Evolutionary conservation across 2,329 filamentous ascomycete genomes (phyloP).

Genomic region (Penicillium sp.): DNA sequence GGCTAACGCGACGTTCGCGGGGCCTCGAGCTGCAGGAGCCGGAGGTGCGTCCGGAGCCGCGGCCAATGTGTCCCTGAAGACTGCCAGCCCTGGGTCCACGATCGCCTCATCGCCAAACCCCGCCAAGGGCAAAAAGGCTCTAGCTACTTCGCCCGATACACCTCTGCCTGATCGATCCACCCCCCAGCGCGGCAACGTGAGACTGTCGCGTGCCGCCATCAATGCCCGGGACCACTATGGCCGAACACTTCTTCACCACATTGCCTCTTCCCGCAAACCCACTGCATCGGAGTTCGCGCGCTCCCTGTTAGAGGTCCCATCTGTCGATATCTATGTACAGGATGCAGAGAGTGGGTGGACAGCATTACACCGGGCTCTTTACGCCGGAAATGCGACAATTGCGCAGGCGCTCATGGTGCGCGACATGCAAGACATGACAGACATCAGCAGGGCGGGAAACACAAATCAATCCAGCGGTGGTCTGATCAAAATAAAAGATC

Average conservation of each 20-base stretch:
- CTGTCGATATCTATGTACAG: constrained; percentile 81
- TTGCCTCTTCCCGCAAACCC: constrained; percentile 71
- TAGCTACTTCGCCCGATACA: constrained; percentile 49
- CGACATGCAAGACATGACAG: constrained; percentile 67
- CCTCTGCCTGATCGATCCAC: constrained; percentile 45
- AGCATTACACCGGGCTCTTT: constrained; percentile 84
- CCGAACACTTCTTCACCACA: constrained; percentile 80
- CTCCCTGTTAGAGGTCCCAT: constrained; percentile 77
- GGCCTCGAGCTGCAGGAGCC: constrained; percentile 30
- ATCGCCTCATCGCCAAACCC: constrained; percentile 36
- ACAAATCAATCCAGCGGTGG: constrained; percentile 66
- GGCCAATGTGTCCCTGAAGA: constrained; percentile 22
- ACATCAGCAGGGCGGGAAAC: constrained; percentile 59
- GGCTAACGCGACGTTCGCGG: constrained; percentile 60
- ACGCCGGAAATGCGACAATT: constrained; percentile 83
- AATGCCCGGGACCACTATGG: constrained; percentile 83
- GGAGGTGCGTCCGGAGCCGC: constrained; percentile 23
- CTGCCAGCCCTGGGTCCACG: constrained; percentile 32
- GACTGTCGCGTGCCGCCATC: constrained; percentile 66
- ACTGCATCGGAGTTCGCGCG: constrained; percentile 74
- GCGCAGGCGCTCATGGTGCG: constrained; percentile 79
- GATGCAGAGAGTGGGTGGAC: constrained; percentile 96
- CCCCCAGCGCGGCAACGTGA: constrained; percentile 23
- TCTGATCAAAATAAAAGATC: constrained; percentile 92
- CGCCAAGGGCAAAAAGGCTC: constrained; percentile 52